Conservation (phyloP, 768 basidiomycete genomes). For the Lyophyllum shimeji region DNA sequence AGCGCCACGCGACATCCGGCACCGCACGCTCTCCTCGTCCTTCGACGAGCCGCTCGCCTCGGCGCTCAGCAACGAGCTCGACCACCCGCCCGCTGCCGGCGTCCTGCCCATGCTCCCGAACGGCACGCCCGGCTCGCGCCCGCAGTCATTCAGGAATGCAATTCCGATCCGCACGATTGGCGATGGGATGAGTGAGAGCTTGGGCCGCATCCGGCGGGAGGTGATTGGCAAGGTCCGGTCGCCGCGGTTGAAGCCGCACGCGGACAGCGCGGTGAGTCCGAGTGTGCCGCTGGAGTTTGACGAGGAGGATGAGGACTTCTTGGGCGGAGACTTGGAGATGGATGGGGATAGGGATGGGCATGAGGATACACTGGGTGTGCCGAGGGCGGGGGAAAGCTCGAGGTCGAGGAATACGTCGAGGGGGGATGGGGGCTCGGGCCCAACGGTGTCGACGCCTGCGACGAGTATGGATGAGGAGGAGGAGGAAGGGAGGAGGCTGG, state of each 20-base stretch:
- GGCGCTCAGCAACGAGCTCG: constrained; percentile 66
- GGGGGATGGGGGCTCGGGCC: constrained; percentile 23
- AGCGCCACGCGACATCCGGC: constrained; percentile 38
- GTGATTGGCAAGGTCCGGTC: constrained; percentile 55
- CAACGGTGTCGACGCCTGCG: constrained; percentile 39
- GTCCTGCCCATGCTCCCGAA: constrained; percentile 84
- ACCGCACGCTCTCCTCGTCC: constrained; percentile 44
- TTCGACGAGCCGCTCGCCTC: constrained; percentile 80
- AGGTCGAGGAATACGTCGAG: constrained; percentile 26
- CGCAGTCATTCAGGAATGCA: constrained; percentile 35
- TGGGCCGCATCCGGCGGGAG: constrained; percentile 59
- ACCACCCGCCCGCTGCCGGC: constrained; percentile 40
- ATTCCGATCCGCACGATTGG: constrained; percentile 60
- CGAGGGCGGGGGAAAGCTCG: constrained; percentile 16
- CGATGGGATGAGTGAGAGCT: constrained; percentile 58
- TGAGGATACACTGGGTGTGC: neutral
- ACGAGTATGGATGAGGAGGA: constrained; percentile 34
- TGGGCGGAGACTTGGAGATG: constrained; percentile 21
- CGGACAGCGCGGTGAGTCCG: constrained; percentile 25
- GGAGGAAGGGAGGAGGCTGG: constrained; percentile 31
- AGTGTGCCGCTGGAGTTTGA: constrained; percentile 59
- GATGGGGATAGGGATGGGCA: constrained; percentile 3
- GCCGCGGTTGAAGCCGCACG: constrained; percentile 32
- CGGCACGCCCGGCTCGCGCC: constrained; percentile 40
- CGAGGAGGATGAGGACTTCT: constrained; percentile 68